Conservation (phyloP, 2,329 filamentous ascomycete species). For the Didymella arachidicola region DNA sequence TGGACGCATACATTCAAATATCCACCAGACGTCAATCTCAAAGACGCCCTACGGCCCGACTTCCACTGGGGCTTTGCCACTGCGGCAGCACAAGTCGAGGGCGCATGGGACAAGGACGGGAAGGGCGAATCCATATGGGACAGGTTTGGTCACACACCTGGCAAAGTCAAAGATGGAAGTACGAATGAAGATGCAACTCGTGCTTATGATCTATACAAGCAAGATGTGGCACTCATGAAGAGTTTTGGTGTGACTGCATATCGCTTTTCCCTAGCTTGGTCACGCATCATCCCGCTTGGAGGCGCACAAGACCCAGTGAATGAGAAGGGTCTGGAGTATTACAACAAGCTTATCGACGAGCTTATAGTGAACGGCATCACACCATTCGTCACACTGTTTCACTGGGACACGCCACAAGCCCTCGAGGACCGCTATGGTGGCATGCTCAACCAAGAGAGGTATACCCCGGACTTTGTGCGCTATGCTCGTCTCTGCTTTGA, state of each 20-base stretch:
- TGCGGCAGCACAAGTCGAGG: slow-evolving; percentile 56
- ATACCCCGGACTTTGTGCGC: slow-evolving; percentile 42
- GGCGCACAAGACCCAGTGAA: slow-evolving; percentile 29
- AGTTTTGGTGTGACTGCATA: slow-evolving; percentile 30
- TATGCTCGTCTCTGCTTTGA: slow-evolving; percentile 52
- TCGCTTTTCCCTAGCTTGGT: slow-evolving; percentile 31
- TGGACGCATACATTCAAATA: slow-evolving; percentile 22
- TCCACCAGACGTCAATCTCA: slow-evolving; percentile 17
- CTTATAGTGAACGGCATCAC: slow-evolving; percentile 25
- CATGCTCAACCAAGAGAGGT: slow-evolving; percentile 32
- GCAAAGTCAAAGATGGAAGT: slow-evolving; percentile 52
- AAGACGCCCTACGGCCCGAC: slow-evolving; percentile 41
- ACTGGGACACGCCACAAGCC: slow-evolving; percentile 32
- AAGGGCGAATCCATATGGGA: slow-evolving; percentile 56
- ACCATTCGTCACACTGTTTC: slow-evolving; percentile 31
- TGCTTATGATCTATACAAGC: slow-evolving; percentile 55
- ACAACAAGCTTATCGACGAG: slow-evolving; percentile 30
- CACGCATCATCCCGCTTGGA: slow-evolving; percentile 29
- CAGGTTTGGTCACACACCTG: slow-evolving; percentile 51
- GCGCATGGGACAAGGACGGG: slow-evolving; percentile 54
- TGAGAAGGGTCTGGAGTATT: slow-evolving; percentile 26
- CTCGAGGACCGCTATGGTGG: slow-evolving; percentile 30
- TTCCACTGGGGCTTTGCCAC: slow-evolving; percentile 56
- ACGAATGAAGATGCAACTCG: slow-evolving; percentile 40
- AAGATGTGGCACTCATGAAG: slow-evolving; percentile 49